These are phyloP conservation scores for Rhizopogon vesiculosus DNA, from an alignment of 768 basidiomycete species.

Conservation along the genomic window DNA sequence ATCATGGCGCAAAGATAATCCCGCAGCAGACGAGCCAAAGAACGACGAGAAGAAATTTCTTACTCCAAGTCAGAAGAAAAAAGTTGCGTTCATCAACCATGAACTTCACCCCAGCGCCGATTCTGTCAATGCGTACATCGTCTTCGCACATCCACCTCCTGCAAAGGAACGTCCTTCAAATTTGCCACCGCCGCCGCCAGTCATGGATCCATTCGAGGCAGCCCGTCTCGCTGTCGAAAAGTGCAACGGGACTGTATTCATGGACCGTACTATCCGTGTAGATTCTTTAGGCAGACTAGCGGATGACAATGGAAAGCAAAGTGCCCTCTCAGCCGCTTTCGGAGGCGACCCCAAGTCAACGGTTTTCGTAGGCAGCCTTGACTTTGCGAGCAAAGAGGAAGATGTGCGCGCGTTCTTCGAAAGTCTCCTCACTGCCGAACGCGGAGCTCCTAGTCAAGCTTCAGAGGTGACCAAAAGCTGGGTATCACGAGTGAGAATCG, in stretches of 20 bases:
- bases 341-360: constrained; percentile 71
- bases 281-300: constrained; percentile 49
- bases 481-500: constrained; percentile 83
- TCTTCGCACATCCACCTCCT: constrained; percentile 71
- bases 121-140: constrained; percentile 83
- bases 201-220: constrained; percentile 68
- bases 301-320: constrained; percentile 15
- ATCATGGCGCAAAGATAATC: constrained; percentile 48
- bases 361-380: constrained; percentile 89
- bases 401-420: constrained; percentile 88
- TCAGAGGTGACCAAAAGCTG: constrained; percentile 43
- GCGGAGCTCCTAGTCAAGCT: constrained; percentile 47
- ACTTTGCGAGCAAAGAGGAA: constrained; percentile 89
- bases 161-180: constrained; percentile 37
- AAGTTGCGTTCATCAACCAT: constrained; percentile 89
- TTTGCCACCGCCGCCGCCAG: constrained; percentile 43
- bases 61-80: constrained; percentile 84
- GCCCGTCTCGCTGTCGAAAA: constrained; percentile 52
- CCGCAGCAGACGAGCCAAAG: constrained; percentile 36
- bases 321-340: constrained; percentile 17
- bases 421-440: constrained; percentile 62
- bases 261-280: constrained; percentile 75
- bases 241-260: constrained; percentile 68
- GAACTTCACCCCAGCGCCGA: constrained; percentile 80
- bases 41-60: constrained; percentile 63